Evolutionary conservation across 2,329 filamentous ascomycete genomes (phyloP), one percentile per base, ranked within the genome.

Genomic region (Incumbomyces lentus): DNA sequence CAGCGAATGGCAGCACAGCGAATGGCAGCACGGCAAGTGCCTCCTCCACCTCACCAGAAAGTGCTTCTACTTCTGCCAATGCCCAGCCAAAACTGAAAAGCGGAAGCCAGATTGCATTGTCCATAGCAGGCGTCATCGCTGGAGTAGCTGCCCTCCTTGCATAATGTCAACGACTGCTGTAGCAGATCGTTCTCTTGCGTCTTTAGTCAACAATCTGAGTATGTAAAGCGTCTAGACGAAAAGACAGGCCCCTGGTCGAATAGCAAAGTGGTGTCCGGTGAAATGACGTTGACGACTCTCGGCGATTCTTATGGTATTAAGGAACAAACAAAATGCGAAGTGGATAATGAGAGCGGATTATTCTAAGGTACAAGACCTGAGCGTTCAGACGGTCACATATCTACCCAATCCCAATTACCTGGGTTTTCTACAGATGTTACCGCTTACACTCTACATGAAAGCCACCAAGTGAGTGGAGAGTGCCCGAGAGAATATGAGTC

Each of bases 71-170:
- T 6, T 38, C 34, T 39, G 17, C 13, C 14, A 46, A 46, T 30
- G 43, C 43, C 12, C 43, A 46, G 22, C 18, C 36, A 16, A 37
- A 35, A 31, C 10, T 38, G 12, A 34, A 22, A 19, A 44, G 31
- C 30, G 14, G 34, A 10, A 29, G 36, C 34, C 34, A 39, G 22
- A 40, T 40, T 31, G 36, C 17, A 17, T 46, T 46, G 8, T 7
- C 34, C 29, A 34, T 16, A 12, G 43, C 22, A 18, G 43, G 43
- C 4, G 2, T 40, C 18, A 19, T 46, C 16, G 43, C 43, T 31
- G 43, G 43, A 37, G 5, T 46, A 12, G 43, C 22, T 30, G 43
- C 43, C 29, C 29, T 46, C 22, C 17, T 44, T 7, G 41, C 41
- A n/a, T 44, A 16, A 26, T 16, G 5, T 32, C 26, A 7, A 10